Percentiles rank a stretch among this genome's conserved stretches.
Evolutionary conservation across 2,329 filamentous ascomycete species (phyloP).

Genomic region (Dryadomyces quercus-mongolicae): DNA sequence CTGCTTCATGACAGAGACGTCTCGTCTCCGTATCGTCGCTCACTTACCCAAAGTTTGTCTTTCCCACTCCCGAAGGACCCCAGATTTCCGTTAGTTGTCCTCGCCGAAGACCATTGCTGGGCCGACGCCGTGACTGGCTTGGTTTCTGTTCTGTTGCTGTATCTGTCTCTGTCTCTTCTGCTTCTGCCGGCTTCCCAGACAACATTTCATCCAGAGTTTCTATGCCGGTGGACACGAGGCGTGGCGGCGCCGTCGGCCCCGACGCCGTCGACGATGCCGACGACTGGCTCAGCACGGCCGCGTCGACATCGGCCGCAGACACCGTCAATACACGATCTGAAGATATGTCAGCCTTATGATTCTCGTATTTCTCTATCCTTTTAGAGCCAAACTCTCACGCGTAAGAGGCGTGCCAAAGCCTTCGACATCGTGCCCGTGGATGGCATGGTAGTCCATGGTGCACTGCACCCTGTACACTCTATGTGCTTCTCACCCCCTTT

Average conservation of each 20-base stretch:
- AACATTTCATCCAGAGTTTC: conserved; percentile 38
- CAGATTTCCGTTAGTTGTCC: conserved; percentile 79
- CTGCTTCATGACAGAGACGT: neutral
- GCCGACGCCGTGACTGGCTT: neutral
- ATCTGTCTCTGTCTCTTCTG: neutral
- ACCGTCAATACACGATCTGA: conserved; percentile 68
- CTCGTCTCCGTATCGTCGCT: neutral
- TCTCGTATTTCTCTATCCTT: neutral
- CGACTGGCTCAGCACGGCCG: conserved; percentile 6
- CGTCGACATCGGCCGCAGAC: conserved; percentile 57
- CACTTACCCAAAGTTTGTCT: conserved; percentile 68
- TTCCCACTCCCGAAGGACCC: conserved; percentile 76
- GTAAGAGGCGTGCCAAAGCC: conserved; percentile 45
- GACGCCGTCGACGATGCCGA: conserved; percentile 4
- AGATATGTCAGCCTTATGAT: neutral
- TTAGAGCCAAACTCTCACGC: conserved; percentile 26
- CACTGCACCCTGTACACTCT: neutral
- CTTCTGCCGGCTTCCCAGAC: conserved; percentile 13
- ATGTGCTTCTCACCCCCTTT: neutral
- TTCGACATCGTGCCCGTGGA: conserved; percentile 47
- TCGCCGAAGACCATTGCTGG: conserved; percentile 49
- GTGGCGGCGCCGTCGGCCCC: conserved; percentile 27
- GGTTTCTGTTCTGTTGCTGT: neutral
- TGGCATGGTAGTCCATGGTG: conserved; percentile 45
- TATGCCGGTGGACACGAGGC: conserved; percentile 45